Base-by-base conservation (phyloP, 2,329 filamentous ascomycete species). In the Neodidymelliopsis sp. region DNA sequence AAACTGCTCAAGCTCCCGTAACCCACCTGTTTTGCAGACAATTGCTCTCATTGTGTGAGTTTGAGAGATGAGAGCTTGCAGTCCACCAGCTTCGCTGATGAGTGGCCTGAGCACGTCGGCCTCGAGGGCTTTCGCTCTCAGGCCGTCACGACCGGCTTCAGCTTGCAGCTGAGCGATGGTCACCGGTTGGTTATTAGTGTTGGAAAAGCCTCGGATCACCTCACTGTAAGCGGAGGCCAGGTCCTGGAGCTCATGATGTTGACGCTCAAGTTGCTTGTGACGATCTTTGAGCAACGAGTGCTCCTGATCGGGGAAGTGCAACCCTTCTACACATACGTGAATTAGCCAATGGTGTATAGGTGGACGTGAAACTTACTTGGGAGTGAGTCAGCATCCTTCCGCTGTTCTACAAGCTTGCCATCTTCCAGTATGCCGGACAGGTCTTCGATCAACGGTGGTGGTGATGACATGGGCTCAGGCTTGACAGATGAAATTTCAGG, bases 81-180 rank as follows among this genome's bases (percentile, higher is more conserved):
- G 18, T 12, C 58, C 56, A 9, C 59, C 59, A 27, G 54, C 52
- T 20, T 59, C 54, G 22, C 39, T 44, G 11, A 61, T 36, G 15
- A 56, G 33, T 9, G 59, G 50, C 19, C 51, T 53, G 31, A 62
- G 36, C 6, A 47, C 20, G 25, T 60, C 50, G 13, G 48, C 48
- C 45, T 60, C 50, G 11, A 56, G 53, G 4, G 59, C 59, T 38
- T 57, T 60, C 19, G 53, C 50, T 24, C 53, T 52, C 22, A 62
- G 25, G 27, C 56, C 54, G 23, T 54, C 48, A 38, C 25, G 33
- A 16, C 53, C 56, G 33, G 54, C 54, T 24, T 60, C 57, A 4
- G 44, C 43, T 15, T 46, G 54, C 24, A 62, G 46, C 33, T 62
- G 54, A 2, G 55, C 41, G 27, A 60, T 47, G 19, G 48, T 48